These are phyloP conservation scores for Vinca major DNA, from an alignment of 305 asterid species.

Conservation along the genomic window DNA sequence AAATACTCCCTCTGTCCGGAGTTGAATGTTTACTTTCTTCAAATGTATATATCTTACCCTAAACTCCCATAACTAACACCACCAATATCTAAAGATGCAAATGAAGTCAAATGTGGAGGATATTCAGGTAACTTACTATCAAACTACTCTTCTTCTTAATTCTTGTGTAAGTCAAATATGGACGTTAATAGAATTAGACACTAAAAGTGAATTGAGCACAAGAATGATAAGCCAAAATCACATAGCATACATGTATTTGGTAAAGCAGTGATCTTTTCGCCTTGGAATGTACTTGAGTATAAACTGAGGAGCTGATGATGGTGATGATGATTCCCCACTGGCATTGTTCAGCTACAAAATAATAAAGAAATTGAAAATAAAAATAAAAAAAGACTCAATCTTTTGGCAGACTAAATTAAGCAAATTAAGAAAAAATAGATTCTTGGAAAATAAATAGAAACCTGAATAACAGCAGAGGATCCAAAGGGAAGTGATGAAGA, in stretches of 20 bases:
- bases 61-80: too few relatives aligned
- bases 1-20: too few relatives aligned
- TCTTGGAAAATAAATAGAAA: conserved; percentile 7
- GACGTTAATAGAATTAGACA: background rate
- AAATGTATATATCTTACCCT: too few relatives aligned
- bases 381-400: background rate
- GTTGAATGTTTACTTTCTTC: too few relatives aligned
- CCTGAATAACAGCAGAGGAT: conserved; percentile 73
- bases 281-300: conserved; percentile 46
- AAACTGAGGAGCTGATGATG: conserved; percentile 41
- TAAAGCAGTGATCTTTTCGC: conserved; percentile 44
- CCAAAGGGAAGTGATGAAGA: conserved; percentile 71
- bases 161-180: too few relatives aligned
- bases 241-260: conserved; percentile 62
- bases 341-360: conserved; percentile 43
- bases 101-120: too few relatives aligned
- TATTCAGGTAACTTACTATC: too few relatives aligned
- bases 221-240: background rate
- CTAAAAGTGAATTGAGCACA: background rate
- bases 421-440: background rate
- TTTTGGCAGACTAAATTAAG: background rate
- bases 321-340: conserved; percentile 32
- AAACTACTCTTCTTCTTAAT: too few relatives aligned
- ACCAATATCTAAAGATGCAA: too few relatives aligned
- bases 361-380: background rate